phyloP scores from a whole-genome alignment of 2,329 filamentous ascomycete species.

The Cercospora brassicicola region DNA sequence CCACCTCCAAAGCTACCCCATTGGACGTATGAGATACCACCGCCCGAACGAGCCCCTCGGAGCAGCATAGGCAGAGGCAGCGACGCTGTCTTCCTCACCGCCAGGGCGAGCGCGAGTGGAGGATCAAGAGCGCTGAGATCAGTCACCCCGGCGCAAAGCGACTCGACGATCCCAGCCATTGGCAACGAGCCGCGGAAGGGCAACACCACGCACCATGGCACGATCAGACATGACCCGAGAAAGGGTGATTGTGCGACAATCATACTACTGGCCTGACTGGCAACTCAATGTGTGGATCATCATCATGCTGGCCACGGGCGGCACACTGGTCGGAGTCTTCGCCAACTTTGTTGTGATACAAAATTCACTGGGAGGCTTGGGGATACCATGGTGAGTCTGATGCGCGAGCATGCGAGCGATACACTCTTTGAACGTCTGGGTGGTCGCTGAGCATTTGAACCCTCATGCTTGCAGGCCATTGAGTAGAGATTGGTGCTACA shows the following conservation, averaged over 20 bases:
- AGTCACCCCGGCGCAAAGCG: not conserved
- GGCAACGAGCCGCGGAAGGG: not conserved
- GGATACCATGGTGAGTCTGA: conserved; percentile 60
- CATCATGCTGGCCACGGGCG: conserved; percentile 59
- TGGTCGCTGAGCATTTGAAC: conserved; percentile 5
- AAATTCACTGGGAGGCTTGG: conserved; percentile 52
- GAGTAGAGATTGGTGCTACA: conserved; percentile 12
- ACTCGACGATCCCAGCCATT: not conserved
- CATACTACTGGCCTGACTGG: conserved; percentile 65
- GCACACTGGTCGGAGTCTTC: conserved; percentile 60
- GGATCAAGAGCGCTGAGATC: not conserved
- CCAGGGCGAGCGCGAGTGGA: not conserved
- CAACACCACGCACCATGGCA: conserved; percentile 30
- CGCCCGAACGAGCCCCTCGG: not conserved
- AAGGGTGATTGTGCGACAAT: conserved; percentile 48
- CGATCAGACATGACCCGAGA: conserved; percentile 34
- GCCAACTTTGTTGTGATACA: conserved; percentile 62
- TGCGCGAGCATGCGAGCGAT: not conserved
- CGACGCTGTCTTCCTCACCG: not conserved
- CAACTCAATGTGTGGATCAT: conserved; percentile 67
- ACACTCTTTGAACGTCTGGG: not conserved
- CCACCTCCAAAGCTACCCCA: not conserved
- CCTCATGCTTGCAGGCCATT: conserved; percentile 5
- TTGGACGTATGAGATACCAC: not conserved
- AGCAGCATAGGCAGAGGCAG: not conserved